Percentiles rank a stretch among this genome's conserved stretches.
These are phyloP conservation scores for Isochrysis galbana DNA, from an alignment of 78 protist species.

Conservation along the genomic window DNA sequence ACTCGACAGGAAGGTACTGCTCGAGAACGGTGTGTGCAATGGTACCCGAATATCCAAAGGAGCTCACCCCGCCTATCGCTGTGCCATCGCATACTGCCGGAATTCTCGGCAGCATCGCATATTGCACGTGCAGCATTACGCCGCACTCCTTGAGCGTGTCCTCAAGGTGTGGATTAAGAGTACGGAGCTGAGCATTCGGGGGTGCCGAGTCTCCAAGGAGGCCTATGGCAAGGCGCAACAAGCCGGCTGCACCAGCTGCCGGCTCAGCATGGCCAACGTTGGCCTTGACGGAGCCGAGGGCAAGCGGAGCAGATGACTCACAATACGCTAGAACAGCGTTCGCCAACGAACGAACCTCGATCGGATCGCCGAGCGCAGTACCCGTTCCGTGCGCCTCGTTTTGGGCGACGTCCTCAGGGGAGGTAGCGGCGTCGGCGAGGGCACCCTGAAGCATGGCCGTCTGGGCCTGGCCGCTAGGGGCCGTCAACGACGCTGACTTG, in stretches of 20 bases:
- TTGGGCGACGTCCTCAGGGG: conserved; percentile 44
- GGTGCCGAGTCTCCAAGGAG: background rate
- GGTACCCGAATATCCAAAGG: background rate
- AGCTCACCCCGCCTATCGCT: background rate
- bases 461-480: conserved; percentile 71
- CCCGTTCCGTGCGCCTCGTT: background rate
- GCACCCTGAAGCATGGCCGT: conserved; percentile 52
- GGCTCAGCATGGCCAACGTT: conserved; percentile 76
- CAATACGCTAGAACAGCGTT: background rate
- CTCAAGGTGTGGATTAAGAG: background rate
- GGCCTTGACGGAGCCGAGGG: conserved; percentile 49
- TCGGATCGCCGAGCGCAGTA: conserved; percentile 69
- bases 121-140: background rate
- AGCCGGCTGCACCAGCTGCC: conserved; percentile 9
- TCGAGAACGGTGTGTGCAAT: background rate
- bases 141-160: background rate
- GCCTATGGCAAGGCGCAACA: background rate
- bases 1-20: background rate
- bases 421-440: conserved; percentile 14
- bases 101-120: background rate
- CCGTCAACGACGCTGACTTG: conserved; percentile 48
- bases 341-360: conserved; percentile 43
- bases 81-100: background rate
- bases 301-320: conserved; percentile 3
- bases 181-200: background rate